These are phyloP conservation scores for Fusarium albosuccineum DNA, from an alignment of 2,329 filamentous ascomycete species.

Conservation along the genomic window DNA sequence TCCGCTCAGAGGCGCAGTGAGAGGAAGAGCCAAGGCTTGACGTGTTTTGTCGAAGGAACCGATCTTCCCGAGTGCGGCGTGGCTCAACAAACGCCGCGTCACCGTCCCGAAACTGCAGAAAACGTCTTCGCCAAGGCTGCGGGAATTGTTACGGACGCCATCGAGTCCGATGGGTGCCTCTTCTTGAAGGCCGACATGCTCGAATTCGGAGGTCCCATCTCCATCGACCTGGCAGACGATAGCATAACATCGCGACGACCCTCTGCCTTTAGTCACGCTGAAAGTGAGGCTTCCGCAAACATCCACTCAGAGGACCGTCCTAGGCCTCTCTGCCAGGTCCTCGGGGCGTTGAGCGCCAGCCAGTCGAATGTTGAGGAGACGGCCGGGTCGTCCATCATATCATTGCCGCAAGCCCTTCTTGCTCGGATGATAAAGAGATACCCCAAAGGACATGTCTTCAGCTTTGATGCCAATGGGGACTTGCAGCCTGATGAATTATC, in stretches of 20 bases:
- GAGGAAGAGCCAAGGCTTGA: constrained; percentile 54
- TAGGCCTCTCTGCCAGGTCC: constrained; percentile 18
- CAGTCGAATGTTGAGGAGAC: constrained; percentile 15
- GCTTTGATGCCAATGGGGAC: constrained; percentile 56
- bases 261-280: constrained; percentile 20
- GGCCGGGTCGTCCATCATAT: constrained; percentile 18
- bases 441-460: constrained; percentile 61
- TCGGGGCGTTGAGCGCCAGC: constrained; percentile 16
- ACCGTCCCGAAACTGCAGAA: neutral
- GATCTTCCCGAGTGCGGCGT: too few relatives aligned
- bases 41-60: constrained; percentile 50
- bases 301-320: constrained; percentile 27
- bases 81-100: neutral
- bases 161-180: constrained; percentile 56
- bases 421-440: constrained; percentile 58
- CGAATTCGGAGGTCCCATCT: constrained; percentile 31
- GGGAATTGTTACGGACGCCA: constrained; percentile 56
- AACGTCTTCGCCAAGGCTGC: constrained; percentile 59
- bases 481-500: constrained; percentile 50
- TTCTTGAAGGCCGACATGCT: constrained; percentile 52
- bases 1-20: constrained; percentile 48
- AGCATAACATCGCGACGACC: constrained; percentile 19
- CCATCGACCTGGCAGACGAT: constrained; percentile 21
- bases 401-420: constrained; percentile 56
- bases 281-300: constrained; percentile 22